Percentiles rank a stretch among this genome's conserved stretches.
Conservation (phyloP, 306 rosid species). For the Citrullus colocynthis region DNA sequence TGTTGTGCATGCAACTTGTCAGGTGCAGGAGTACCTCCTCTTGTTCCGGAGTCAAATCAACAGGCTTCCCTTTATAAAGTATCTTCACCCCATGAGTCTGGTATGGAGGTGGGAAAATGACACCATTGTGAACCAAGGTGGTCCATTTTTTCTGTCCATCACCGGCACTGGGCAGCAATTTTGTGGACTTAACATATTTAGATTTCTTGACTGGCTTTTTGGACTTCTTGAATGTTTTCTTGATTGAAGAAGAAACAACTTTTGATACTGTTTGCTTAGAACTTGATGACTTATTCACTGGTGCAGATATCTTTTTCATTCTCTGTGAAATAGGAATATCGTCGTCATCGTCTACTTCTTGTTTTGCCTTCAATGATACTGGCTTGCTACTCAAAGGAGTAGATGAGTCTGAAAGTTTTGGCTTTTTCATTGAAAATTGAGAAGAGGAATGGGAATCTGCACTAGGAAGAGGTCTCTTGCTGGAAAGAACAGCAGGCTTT, state of each 20-base stretch:
- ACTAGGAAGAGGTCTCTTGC: conserved; percentile 42
- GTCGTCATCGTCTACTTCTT: conserved; percentile 31
- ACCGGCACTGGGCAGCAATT: conserved; percentile 66
- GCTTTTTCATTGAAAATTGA: conserved; percentile 26
- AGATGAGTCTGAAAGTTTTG: conserved; percentile 22
- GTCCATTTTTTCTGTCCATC: conserved; percentile 99
- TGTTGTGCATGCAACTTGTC: neutral
- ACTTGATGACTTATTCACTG: conserved; percentile 15
- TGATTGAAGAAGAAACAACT: conserved; percentile 20
- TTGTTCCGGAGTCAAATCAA: conserved; percentile 69
- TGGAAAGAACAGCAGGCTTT: conserved; percentile 9
- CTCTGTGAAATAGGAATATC: conserved; percentile 34
- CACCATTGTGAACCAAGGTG: conserved; percentile 82
- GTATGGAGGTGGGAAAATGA: conserved; percentile 90
- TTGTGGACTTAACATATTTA: conserved; percentile 70
- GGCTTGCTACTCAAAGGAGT: conserved; percentile 21
- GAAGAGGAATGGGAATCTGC: conserved; percentile 8
- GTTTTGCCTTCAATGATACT: conserved; percentile 18
- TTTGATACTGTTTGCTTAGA: conserved; percentile 17
- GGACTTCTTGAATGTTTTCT: conserved; percentile 21
- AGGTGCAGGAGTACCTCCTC: conserved; percentile 55
- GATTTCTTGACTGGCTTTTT: conserved; percentile 31
- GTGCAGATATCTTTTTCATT: conserved; percentile 20
- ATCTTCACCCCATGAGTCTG: conserved; percentile 66
- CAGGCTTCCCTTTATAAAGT: conserved; percentile 65